These are phyloP conservation scores for Candida tibetensis DNA, from an alignment of 805 yeast genomes.

Conservation along the genomic window DNA sequence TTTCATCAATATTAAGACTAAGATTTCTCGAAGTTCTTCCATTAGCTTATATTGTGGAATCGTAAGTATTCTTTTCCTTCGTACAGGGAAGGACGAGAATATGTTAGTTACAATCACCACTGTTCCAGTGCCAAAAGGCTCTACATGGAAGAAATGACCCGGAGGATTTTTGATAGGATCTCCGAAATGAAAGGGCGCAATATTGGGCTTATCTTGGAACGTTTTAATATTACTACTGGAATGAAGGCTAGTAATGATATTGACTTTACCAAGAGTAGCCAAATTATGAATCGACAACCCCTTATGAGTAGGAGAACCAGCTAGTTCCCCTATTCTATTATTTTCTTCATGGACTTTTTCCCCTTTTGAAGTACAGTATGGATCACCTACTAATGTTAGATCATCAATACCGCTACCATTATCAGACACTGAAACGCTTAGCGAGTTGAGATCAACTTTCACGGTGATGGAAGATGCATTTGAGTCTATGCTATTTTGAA, in stretches of 20 bases:
- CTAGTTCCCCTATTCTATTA: background rate
- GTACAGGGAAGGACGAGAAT: conserved; percentile 44
- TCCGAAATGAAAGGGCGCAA: background rate
- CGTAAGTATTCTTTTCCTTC: conserved; percentile 27
- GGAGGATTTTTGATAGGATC: background rate
- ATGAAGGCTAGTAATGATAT: conserved; percentile 31
- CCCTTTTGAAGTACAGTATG: conserved; percentile 28
- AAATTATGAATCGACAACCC: conserved; percentile 14
- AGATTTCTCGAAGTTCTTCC: conserved; percentile 24
- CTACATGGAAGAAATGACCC: conserved; percentile 4
- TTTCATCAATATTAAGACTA: conserved; percentile 27
- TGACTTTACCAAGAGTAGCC: conserved; percentile 31
- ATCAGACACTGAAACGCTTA: conserved; percentile 50
- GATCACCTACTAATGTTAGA: conserved; percentile 43
- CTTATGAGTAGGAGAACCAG: no score
- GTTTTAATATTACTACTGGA: background rate
- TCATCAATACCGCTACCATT: conserved; percentile 72
- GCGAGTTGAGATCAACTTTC: conserved; percentile 26
- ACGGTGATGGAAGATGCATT: conserved; percentile 40
- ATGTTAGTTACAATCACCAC: conserved; percentile 33
- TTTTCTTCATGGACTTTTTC: no score
- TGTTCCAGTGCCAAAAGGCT: conserved; percentile 33
- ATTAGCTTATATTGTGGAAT: conserved; percentile 19
- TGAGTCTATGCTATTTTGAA: conserved; percentile 58
- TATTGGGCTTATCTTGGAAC: background rate